Evolutionary conservation across 345 rosid species (phyloP), one percentile per base, ranked within the genome.

Genomic region (Noccaea caerulescens): DNA sequence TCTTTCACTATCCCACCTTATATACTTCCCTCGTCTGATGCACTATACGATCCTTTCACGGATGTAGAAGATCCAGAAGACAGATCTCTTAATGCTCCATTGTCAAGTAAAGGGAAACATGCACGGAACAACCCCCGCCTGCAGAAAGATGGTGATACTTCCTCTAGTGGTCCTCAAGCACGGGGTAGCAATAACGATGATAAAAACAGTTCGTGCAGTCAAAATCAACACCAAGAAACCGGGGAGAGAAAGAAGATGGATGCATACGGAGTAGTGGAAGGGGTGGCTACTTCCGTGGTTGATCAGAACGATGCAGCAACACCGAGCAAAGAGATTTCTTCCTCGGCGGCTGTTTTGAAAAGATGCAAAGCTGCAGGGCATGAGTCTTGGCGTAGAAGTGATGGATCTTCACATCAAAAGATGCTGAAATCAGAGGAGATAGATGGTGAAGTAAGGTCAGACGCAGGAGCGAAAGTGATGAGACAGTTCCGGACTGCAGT

Each of bases 401-500:
- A 84, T 58, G 73, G 76, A 14, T 80, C 82, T 45, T 81, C 84
- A 39, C 56, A 34, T 77, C 79, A 79, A 63, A 84, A 79, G 56
- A 77, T 71, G 13, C 10, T 51, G 37, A 84, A 59, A 71, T 68
- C 66, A 53, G 86, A 80, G 23, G 79, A 69, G 69, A 55, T 71
- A 54, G 88, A 79, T 66, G 80, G 79, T 42, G 84, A 77, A 61
- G 81, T 68, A 10, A 87, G 72, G 76, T 77, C 77, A 73, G 80
- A 82, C 47, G 84, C 57, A 44, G 84, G 85, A 23, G 50, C n/a
- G 41, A 91, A 84, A 84, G 77, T 75, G 10, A 62, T 53, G 68
- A 86, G 83, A 80, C 84, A 78, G 51, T 87, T 91, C 68, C 85
- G 89, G 58, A 72, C 77, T 64, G 85, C 80, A 55, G 86, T 91